phyloP scores from a whole-genome alignment of 208 protist species.

The Jaenimonas drosophilae region DNA sequence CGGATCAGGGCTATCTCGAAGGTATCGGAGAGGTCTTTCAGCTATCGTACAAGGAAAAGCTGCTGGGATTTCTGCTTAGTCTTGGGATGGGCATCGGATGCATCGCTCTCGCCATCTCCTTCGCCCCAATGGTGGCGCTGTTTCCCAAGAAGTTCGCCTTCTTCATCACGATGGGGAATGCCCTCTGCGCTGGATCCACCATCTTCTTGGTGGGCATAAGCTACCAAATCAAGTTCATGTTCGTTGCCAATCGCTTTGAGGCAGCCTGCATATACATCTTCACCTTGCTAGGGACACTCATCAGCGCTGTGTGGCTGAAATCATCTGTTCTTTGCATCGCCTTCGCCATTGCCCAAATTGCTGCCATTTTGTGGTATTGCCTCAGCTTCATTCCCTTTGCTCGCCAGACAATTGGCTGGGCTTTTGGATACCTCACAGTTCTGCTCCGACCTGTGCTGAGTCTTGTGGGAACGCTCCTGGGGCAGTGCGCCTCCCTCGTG shows the following conservation, averaged over 20 bases:
- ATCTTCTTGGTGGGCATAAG: slow-evolving; percentile 78
- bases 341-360: slow-evolving; percentile 54
- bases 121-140: slow-evolving; percentile 50
- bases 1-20: slow-evolving; percentile 31
- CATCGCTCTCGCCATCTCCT: slow-evolving; percentile 42
- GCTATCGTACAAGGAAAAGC: slow-evolving; percentile 72
- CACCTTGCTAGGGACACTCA: slow-evolving; percentile 63
- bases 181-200: slow-evolving; percentile 78
- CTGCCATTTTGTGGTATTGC: slow-evolving; percentile 76
- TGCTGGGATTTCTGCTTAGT: slow-evolving; percentile 71
- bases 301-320: slow-evolving; percentile 48
- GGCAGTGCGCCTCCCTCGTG: too few species aligned
- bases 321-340: slow-evolving; percentile 46
- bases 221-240: slow-evolving; percentile 71
- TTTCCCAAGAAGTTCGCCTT: slow-evolving; percentile 86
- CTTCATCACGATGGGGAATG: slow-evolving; percentile 82
- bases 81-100: slow-evolving; percentile 82
- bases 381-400: slow-evolving; percentile 87
- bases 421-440: slow-evolving; percentile 9
- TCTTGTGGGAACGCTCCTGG: slow-evolving; percentile 4
- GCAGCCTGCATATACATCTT: slow-evolving; percentile 57
- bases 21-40: slow-evolving; percentile 54
- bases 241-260: slow-evolving; percentile 62
- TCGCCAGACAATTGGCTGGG: slow-evolving; percentile 37
- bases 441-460: slow-evolving; percentile 10